Conservation (phyloP, 768 basidiomycete species). For the Chalciporus piperatus region DNA sequence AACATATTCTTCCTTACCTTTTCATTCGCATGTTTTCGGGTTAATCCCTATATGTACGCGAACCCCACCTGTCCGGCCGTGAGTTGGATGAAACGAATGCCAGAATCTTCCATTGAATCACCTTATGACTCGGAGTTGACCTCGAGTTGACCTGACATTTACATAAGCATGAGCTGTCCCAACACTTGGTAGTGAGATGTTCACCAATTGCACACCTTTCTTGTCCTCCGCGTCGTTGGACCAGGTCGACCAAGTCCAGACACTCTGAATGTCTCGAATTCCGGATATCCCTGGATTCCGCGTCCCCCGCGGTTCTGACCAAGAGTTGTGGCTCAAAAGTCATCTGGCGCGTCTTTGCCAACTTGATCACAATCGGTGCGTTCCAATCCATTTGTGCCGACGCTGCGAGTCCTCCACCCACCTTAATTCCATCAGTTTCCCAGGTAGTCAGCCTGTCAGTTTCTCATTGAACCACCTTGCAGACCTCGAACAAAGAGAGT, state of each 20-base stretch:
- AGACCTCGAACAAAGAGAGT: constrained; percentile 85
- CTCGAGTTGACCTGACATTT: no score
- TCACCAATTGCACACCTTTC: neutral
- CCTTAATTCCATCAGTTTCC: constrained; percentile 58
- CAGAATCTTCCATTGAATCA: no score
- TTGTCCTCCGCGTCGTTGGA: neutral
- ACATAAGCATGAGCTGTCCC: constrained; percentile 20
- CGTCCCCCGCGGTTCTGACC: constrained; percentile 52
- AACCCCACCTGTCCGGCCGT: no score
- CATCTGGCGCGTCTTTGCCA: constrained; percentile 65
- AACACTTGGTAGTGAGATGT: no score
- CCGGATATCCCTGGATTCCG: constrained; percentile 71
- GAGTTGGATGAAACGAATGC: no score
- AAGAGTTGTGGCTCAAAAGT: constrained; percentile 62
- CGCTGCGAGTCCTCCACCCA: neutral
- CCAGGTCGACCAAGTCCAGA: neutral
- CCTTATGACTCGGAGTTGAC: no score
- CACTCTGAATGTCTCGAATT: constrained; percentile 46
- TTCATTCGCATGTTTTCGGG: constrained; percentile 15
- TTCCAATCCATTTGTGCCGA: constrained; percentile 8
- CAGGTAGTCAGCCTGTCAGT: constrained; percentile 94
- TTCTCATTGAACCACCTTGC: constrained; percentile 69
- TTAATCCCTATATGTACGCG: constrained; percentile 16
- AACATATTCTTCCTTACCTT: constrained; percentile 22
- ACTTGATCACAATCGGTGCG: constrained; percentile 62